A percentile compares a stretch with the other conserved stretches of the same genome.
Conservation (phyloP, 768 basidiomycete species). For the Trichaptum fuscoviolaceum region DNA sequence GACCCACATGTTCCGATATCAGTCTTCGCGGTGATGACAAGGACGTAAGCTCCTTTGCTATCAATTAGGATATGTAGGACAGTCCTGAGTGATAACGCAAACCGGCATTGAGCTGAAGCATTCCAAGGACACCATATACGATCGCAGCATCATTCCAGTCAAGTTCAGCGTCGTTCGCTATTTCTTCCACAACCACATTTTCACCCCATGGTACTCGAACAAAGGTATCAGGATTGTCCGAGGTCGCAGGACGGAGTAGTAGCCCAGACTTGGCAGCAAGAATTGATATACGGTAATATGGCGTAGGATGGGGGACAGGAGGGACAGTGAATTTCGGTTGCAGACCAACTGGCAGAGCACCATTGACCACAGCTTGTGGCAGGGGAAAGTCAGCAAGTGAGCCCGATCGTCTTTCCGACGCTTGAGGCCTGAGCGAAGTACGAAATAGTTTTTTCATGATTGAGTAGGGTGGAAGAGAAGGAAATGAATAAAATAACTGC, state of each 20-base stretch:
- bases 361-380: not conserved
- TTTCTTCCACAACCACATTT: slow-evolving; percentile 45
- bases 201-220: slow-evolving; percentile 62
- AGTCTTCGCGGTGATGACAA: slow-evolving; percentile 61
- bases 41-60: slow-evolving; percentile 61
- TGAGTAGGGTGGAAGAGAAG: not conserved
- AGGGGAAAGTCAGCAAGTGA: not conserved
- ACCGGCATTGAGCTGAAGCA: slow-evolving; percentile 72
- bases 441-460: slow-evolving; percentile 3
- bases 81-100: slow-evolving; percentile 19
- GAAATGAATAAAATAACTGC: not conserved
- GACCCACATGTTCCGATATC: slow-evolving; percentile 64
- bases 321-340: slow-evolving; percentile 63
- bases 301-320: slow-evolving; percentile 69
- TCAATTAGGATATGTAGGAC: slow-evolving; percentile 8
- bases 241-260: slow-evolving; percentile 54
- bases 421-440: slow-evolving; percentile 1
- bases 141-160: slow-evolving; percentile 56
- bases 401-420: not conserved
- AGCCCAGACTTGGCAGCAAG: slow-evolving; percentile 56
- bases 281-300: slow-evolving; percentile 64
- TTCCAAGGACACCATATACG: slow-evolving; percentile 73
- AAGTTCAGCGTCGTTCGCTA: slow-evolving; percentile 28
- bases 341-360: slow-evolving; percentile 28
- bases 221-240: slow-evolving; percentile 30